These are phyloP conservation scores for Macroventuria anomochaeta DNA, from an alignment of 2,329 filamentous ascomycete species.

Conservation along the genomic window DNA sequence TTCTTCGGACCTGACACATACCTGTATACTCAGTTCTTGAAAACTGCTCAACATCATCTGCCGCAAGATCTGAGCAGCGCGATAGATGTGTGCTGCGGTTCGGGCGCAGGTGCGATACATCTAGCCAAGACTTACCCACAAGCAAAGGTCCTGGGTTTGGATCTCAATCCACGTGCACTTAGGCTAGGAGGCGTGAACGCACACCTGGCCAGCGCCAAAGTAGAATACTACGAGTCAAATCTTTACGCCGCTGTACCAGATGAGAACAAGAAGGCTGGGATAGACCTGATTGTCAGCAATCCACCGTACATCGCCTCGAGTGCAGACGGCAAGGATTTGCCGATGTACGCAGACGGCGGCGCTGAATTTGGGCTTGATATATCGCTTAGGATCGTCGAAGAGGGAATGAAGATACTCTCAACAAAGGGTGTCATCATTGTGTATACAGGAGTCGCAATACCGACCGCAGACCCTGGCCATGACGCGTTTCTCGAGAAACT, in stretches of 20 bases:
- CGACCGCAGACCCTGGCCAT: conserved; percentile 21
- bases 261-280: conserved; percentile 7
- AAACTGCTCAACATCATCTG: conserved; percentile 18
- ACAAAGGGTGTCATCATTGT: conserved; percentile 25
- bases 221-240: conserved; percentile 29
- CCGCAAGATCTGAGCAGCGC: conserved; percentile 16
- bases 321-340: conserved; percentile 27
- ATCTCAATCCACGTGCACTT: conserved; percentile 30
- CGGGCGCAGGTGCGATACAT: conserved; percentile 35
- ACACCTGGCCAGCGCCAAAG: conserved; percentile 18
- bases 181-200: conserved; percentile 27
- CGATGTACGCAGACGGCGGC: conserved; percentile 35
- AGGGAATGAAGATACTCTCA: conserved; percentile 27
- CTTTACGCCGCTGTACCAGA: conserved; percentile 25
- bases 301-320: conserved; percentile 36
- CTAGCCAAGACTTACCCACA: conserved; percentile 26
- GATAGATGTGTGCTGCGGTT: conserved; percentile 34
- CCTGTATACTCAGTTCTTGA: conserved; percentile 30
- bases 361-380: conserved; percentile 31
- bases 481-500: conserved; percentile 30
- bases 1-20: conserved; percentile 37
- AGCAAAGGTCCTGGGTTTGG: conserved; percentile 27
- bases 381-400: conserved; percentile 29
- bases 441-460: conserved; percentile 33
- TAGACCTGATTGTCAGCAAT: conserved; percentile 35